Evolutionary conservation across 2,329 filamentous ascomycete species (phyloP), one percentile per base, ranked within the genome.

Genomic region (Chaetomium globosum): DNA sequence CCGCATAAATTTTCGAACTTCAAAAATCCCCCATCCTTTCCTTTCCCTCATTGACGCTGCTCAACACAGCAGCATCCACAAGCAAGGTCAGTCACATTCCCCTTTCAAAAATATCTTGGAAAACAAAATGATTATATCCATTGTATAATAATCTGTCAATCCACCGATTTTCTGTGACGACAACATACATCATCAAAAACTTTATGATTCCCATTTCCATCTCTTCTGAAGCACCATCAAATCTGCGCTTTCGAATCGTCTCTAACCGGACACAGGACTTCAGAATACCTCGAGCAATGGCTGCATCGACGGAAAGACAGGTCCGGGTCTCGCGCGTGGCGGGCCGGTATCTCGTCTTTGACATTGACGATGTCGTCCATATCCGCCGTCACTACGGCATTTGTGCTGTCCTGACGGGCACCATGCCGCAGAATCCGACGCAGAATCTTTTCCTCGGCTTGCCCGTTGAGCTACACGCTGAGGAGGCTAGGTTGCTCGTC

Each of bases 381-480:
- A 82, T 97, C 68, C 90, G 95, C 70, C 87, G 91, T 68, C 82
- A 87, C 72, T 86, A 97, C 80, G 88, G 92, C 75, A 92, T 97
- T 72, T 93, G 90, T 74, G 93, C 93, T 68, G 89, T 95, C 36
- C 83, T 97, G 63, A 88, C 91, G 66, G 95, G 95, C 64, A 93
- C 91, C 8, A 87, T 97, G 33, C 94, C 95, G 1, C 93, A 98
- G 78, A 89, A 92, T 64, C 93, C 93, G 6, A 94, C 96, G 72
- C 95, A 99, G 78, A 98, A 97, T 79, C 85, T 97, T 65, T 98
- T 98, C 75, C 85, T 94, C 65, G 92, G 93, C 54, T 80, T 98
- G 58, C 95, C 95, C 2, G 80, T 98, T 30, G 90, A 97, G 80
- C 82, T 99, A 53, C 91, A 95, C 81, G 89, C 92, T 1, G 95